Evolutionary conservation across 805 yeast species (phyloP).

Genomic region (Metschnikowia anglica): DNA sequence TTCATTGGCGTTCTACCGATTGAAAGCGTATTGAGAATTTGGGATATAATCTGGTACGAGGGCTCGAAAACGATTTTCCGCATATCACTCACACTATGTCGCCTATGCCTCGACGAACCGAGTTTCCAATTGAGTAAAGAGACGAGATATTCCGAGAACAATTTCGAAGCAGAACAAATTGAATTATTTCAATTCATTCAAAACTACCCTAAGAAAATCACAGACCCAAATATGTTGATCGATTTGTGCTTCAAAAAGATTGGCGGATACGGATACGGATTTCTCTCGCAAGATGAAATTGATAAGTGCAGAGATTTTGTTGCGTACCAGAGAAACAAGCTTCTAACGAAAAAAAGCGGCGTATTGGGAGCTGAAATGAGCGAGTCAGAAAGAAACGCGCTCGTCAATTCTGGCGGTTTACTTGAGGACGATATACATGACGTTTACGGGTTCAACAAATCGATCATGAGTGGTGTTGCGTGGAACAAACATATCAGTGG

Average conservation of each 20-base stretch:
- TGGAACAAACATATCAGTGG: slow-evolving; percentile 63
- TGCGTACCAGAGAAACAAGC: slow-evolving; percentile 52
- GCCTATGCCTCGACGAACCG: slow-evolving; percentile 62
- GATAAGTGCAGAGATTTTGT: slow-evolving; percentile 77
- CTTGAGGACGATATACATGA: slow-evolving; percentile 39
- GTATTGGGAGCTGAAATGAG: slow-evolving; percentile 36
- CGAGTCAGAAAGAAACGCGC: slow-evolving; percentile 38
- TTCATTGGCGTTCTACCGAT: slow-evolving; percentile 88
- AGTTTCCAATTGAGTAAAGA: slow-evolving; percentile 40
- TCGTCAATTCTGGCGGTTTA: slow-evolving; percentile 22
- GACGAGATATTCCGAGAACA: slow-evolving; percentile 17
- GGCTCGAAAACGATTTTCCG: slow-evolving; percentile 86
- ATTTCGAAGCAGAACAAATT: slow-evolving; percentile 40
- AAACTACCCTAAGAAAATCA: slow-evolving; percentile 67
- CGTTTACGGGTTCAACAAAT: slow-evolving; percentile 43
- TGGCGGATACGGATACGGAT: slow-evolving; percentile 63
- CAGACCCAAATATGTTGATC: slow-evolving; percentile 68
- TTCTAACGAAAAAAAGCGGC: slow-evolving; percentile 29
- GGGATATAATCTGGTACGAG: slow-evolving; percentile 95
- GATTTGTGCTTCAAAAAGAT: slow-evolving; percentile 74
- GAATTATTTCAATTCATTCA: slow-evolving; percentile 81
- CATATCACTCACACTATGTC: slow-evolving; percentile 75
- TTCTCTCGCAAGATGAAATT: slow-evolving; percentile 79
- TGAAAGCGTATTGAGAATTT: slow-evolving; percentile 81
- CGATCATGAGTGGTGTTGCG: slow-evolving; percentile 54